Evolutionary conservation across 441 rosid genomes (phyloP).

Genomic region (Syzygium syzygioides): DNA sequence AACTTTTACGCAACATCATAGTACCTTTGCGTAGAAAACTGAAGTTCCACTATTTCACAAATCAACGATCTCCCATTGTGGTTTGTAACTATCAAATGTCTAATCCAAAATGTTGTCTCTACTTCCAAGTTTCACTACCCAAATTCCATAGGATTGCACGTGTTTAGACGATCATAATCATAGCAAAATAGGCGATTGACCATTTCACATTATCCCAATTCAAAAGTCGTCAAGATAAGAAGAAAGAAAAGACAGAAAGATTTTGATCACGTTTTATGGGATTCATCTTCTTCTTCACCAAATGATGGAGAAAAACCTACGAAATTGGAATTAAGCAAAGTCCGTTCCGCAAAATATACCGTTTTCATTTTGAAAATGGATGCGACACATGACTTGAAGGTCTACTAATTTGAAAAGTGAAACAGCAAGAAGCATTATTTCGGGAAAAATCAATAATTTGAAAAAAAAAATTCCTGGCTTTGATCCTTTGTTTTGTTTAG

Average conservation of each 20-base stretch:
- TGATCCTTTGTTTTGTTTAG: too few species aligned
- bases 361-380: too few species aligned
- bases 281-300: not conserved
- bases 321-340: accelerated
- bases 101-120: accelerated
- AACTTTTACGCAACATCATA: too few species aligned
- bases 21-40: not conserved
- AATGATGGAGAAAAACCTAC: not conserved
- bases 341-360: not conserved
- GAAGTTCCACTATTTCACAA: not conserved
- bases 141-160: not conserved
- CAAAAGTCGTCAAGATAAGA: accelerated
- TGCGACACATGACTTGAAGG: too few species aligned
- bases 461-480: too few species aligned
- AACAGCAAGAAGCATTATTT: too few species aligned
- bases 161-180: accelerated
- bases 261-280: not conserved
- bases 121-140: not conserved
- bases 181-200: accelerated
- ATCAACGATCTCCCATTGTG: not conserved
- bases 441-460: too few species aligned
- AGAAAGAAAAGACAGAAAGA: not conserved
- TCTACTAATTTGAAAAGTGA: not conserved
- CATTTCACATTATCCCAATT: not conserved
- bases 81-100: accelerated